Evolutionary conservation across 176 grass and related monocot genomes (phyloP).

Genomic region (Microstegium vimineum): DNA sequence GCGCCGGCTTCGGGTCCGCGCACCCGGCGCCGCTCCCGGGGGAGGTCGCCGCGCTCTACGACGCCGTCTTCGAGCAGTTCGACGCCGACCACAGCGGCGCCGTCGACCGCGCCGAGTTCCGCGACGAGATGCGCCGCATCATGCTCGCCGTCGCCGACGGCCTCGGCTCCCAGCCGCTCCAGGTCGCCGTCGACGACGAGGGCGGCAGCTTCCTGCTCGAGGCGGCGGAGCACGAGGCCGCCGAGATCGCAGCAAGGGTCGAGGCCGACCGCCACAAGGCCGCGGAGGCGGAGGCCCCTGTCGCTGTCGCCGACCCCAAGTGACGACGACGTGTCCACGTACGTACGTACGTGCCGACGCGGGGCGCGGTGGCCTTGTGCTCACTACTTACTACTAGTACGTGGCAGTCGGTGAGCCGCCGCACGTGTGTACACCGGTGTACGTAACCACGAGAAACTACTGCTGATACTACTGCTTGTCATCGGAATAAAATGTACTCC

Average conservation of each 20-base stretch:
- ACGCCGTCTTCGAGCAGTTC: constrained; percentile 91
- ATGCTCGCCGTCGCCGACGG: constrained; percentile 93
- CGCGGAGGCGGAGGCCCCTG: not conserved
- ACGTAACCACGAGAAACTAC: not conserved
- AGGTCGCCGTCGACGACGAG: constrained; percentile 78
- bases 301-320: not conserved
- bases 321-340: constrained; percentile 4
- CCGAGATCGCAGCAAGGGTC: constrained; percentile 42
- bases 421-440: not conserved
- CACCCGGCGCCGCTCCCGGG: constrained; percentile 38
- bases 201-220: constrained; percentile 62
- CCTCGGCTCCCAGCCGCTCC: constrained; percentile 73
- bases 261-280: constrained; percentile 8
- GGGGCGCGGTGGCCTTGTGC: not conserved
- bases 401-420: not conserved
- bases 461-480: not conserved
- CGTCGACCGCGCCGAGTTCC: constrained; percentile 72
- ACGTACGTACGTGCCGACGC: not conserved
- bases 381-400: too few species aligned
- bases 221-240: constrained; percentile 80
- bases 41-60: constrained; percentile 76
- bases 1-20: constrained; percentile 53
- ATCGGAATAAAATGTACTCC: not conserved
- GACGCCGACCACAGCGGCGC: constrained; percentile 82
- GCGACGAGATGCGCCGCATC: constrained; percentile 79